These are phyloP conservation scores for Phytopythium aichiense DNA, from an alignment of 352 stramenopile species.

Conservation along the genomic window DNA sequence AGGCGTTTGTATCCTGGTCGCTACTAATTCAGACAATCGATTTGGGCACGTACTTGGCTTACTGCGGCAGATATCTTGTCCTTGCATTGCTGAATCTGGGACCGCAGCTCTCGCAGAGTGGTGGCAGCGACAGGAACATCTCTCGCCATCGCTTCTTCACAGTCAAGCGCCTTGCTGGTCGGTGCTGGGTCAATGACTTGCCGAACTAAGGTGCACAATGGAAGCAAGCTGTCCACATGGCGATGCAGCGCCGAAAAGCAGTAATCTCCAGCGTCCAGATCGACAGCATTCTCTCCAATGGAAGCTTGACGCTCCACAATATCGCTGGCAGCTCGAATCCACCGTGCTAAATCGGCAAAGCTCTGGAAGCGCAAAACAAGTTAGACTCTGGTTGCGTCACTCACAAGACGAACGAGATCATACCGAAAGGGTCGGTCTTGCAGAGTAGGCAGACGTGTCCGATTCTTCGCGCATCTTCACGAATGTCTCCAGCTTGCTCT, in stretches of 20 bases:
- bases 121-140: not conserved
- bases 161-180: not conserved
- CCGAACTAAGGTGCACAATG: slow-evolving; percentile 17
- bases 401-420: not conserved
- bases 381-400: not conserved
- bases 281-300: not conserved
- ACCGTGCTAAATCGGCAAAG: slow-evolving; percentile 7
- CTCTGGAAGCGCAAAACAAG: not conserved
- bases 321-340: not conserved
- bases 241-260: not conserved
- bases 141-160: not conserved
- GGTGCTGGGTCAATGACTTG: slow-evolving; percentile 4
- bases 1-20: not conserved
- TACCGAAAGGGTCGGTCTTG: slow-evolving; percentile 14
- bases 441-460: not conserved
- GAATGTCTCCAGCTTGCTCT: slow-evolving; percentile 17
- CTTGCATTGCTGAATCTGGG: slow-evolving; percentile 18
- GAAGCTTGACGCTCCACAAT: not conserved
- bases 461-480: not conserved
- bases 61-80: slow-evolving; percentile 15
- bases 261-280: slow-evolving; percentile 5
- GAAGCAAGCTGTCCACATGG: slow-evolving; percentile 2
- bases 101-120: slow-evolving; percentile 7
- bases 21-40: not conserved
- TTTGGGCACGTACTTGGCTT: slow-evolving; percentile 13